Percentiles rank a stretch among this genome's conserved stretches.
phyloP scores from a whole-genome alignment of 1,139 yeast genomes.

The Yamadazyma kanchanaburiensis region DNA sequence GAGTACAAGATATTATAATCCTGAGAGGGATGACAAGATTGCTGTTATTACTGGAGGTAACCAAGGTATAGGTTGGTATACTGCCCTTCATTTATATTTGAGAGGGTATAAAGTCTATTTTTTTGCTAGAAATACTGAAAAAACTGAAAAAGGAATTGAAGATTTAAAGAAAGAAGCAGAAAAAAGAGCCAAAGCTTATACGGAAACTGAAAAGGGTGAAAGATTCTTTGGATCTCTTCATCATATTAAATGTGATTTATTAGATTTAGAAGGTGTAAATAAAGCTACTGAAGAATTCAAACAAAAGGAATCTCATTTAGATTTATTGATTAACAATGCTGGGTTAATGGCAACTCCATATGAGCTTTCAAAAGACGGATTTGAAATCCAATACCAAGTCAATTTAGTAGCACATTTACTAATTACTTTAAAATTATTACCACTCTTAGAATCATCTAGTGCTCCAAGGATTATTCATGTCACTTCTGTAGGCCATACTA shows the following conservation, averaged over 20 bases:
- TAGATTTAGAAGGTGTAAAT: constrained; percentile 27
- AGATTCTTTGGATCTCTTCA: constrained; percentile 25
- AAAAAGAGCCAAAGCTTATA: constrained; percentile 12
- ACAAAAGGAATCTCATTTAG: constrained; percentile 24
- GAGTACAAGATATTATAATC: constrained; percentile 30
- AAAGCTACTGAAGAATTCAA: constrained; percentile 25
- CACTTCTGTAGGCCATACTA: constrained; percentile 33
- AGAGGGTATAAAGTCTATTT: constrained; percentile 43
- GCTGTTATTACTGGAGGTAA: constrained; percentile 46
- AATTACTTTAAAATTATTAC: constrained; percentile 29
- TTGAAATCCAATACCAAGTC: constrained; percentile 43
- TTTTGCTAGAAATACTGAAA: constrained; percentile 38
- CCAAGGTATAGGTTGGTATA: constrained; percentile 43
- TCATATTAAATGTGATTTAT: constrained; percentile 30
- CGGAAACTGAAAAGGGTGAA: constrained; percentile 11
- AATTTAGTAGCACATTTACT: constrained; percentile 34
- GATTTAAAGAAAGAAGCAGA: constrained; percentile 27
- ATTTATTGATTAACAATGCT: constrained; percentile 39
- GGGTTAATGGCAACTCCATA: constrained; percentile 41
- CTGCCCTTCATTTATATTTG: constrained; percentile 38
- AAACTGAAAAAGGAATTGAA: constrained; percentile 33
- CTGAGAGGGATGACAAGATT: constrained; percentile 31
- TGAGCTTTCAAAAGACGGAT: constrained; percentile 32
- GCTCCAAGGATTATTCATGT: constrained; percentile 33
- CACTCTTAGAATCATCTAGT: constrained; percentile 21